Evolutionary conservation across 129 eudicot species (phyloP), one percentile per base, ranked within the genome.

Genomic region (Logfia minima): DNA sequence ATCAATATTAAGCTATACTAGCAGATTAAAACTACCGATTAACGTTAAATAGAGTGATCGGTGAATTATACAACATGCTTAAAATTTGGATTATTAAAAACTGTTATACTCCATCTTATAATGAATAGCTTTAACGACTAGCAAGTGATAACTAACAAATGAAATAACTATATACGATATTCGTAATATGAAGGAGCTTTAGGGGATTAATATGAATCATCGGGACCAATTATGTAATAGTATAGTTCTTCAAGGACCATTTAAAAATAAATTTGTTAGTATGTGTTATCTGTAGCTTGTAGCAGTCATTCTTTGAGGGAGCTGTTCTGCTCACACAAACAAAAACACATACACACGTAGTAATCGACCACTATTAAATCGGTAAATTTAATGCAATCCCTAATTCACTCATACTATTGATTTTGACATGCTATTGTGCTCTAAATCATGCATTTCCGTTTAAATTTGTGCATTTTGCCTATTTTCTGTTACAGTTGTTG

Each of bases 401-500:
- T 11, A 48, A 14, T 48, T 48, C n/a, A 48, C 18, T 48, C 14
- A 48, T 48, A 48, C 0, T 48, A 48, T 13, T 14, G 18, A 48
- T 3, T 48, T 48, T 14, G 1, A 14, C 55, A 48, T 14, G 55
- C 6, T 29, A 58, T 58, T 58, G 26, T n/a, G 4, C 11, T 58
- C 10, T n/a, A n/a, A 19, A 19, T 58, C 19, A 58, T n/a, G 23
- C 26, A 21, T 19, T n/a, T 56, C 3, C 26, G 13, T 58, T n/a
- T 58, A 1, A 19, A 58, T 58, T 58, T 58, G 1, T 58, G 26
- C 26, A 58, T 58, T 22, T 58, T n/a, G 2, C 5, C 10, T 19
- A 1, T n/a, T 4, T 56, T 29, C 6, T 80, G 55, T 41, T 80
- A 73, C 5, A 43, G 55, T 74, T 51, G 73, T 66, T 65, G 61